Conservation (phyloP, 108 stramenopile genomes). For the Nannochloropsis salina region DNA sequence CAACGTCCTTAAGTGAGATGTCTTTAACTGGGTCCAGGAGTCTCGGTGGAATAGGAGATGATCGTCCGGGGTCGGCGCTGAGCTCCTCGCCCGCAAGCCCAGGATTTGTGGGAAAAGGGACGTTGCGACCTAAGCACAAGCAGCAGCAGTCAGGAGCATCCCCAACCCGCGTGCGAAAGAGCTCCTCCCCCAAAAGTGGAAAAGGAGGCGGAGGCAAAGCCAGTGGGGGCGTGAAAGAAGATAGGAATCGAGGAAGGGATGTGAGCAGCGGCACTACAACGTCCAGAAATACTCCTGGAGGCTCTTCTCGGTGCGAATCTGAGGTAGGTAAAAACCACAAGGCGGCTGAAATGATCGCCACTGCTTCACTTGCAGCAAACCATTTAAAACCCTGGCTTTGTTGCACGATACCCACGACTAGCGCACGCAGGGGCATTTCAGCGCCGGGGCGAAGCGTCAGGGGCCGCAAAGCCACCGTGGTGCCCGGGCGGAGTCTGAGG, state of each 20-base stretch:
- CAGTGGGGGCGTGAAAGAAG: background rate
- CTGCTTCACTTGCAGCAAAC: too few species aligned
- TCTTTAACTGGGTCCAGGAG: background rate
- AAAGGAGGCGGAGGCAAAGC: background rate
- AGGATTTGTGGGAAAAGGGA: background rate
- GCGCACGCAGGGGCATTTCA: too few species aligned
- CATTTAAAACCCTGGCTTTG: too few species aligned
- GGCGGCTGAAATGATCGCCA: too few species aligned
- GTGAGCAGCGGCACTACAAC: background rate
- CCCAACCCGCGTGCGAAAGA: background rate
- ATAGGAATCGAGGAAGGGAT: constrained; percentile 8
- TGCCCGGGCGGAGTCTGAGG: background rate
- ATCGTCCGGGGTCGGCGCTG: background rate
- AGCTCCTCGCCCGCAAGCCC: background rate
- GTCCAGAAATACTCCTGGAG: too few species aligned
- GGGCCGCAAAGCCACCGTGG: background rate
- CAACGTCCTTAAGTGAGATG: background rate
- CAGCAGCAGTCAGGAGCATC: background rate
- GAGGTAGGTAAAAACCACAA: too few species aligned
- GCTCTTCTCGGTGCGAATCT: too few species aligned
- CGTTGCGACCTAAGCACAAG: background rate
- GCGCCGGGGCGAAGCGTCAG: background rate
- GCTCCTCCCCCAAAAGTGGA: background rate
- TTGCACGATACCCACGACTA: too few species aligned
- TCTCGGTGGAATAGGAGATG: background rate